Base-by-base conservation (phyloP, 352 stramenopile genomes). In the Hyaloperonospora arabidopsidis region DNA sequence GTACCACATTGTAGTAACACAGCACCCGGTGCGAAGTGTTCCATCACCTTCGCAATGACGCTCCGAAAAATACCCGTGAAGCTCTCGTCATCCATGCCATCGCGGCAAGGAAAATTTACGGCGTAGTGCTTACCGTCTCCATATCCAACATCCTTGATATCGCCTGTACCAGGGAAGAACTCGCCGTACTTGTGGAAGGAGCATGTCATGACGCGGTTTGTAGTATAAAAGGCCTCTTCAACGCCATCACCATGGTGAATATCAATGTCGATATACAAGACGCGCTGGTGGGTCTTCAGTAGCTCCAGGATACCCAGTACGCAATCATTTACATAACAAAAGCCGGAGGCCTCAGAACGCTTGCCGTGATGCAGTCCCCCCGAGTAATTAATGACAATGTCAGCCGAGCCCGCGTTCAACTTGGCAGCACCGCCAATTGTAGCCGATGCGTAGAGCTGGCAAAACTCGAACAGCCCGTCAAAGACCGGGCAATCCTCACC, bases 201-300 rank as follows among this genome's bases (percentile, higher is more conserved):
- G 21, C 97, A 86, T 1, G 97, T 99, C 96, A 99, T 99, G 52
- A 99, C 97, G 14, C 96, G 79, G 70, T 98, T 92, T 2, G 95
- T 98, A 21, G 86, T 72, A 76, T 96, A 89, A 95, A 99, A 69
- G 64, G 96, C 84, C 97, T 97, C 85, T 93, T 97, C 75, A 11
- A 99, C 96, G 17, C 96, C 96, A 68, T 99, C 96, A 28, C 96
- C 96, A 63, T 99, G 96, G 68, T 99, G 96, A 11, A 99, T 93
- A 68, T 99, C 97, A 72, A 99, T 99, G 67, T 99, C 96, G 71
- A 99, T 97, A 72, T 99, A 99, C 12, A 99, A 67, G 15, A 99
- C 97, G 13, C 97, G 74, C 5, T 92, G 79, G 69, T 99, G 95
- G 45, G 84, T 82, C 78, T 99, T 99, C 34, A 99, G 84, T 52